Conservation (phyloP, 768 basidiomycete genomes). For the Agrocybe praecox region DNA sequence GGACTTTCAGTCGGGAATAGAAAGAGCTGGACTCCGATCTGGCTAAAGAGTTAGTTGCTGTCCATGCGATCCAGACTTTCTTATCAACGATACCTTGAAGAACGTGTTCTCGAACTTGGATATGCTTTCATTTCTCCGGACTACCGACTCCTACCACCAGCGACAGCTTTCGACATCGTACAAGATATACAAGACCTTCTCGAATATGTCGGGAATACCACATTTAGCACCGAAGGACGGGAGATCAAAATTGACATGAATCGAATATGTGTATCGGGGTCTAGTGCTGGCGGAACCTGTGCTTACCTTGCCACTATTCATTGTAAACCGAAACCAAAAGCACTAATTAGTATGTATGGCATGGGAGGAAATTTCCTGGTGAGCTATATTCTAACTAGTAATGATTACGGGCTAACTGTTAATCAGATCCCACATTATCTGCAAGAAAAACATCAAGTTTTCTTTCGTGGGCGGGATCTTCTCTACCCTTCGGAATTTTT, state of each 20-base stretch:
- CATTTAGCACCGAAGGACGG: background rate
- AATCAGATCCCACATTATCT: constrained; percentile 57
- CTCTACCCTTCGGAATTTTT: constrained; percentile 49
- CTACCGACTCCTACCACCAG: constrained; percentile 57
- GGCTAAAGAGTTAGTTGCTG: constrained; percentile 53
- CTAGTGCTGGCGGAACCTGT: constrained; percentile 65
- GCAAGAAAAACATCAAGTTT: constrained; percentile 45
- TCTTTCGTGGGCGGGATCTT: constrained; percentile 58
- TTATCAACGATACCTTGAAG: constrained; percentile 29
- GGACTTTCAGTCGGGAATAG: constrained; percentile 63
- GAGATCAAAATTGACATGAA: constrained; percentile 41
- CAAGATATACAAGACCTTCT: constrained; percentile 62
- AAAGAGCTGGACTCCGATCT: constrained; percentile 64
- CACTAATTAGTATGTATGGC: constrained; percentile 59
- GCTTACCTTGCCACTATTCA: constrained; percentile 63
- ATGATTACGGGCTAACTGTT: background rate
- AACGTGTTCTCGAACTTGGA: constrained; percentile 46
- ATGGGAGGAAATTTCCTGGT: constrained; percentile 65
- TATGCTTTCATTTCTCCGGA: constrained; percentile 64
- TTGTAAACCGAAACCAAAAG: constrained; percentile 54
- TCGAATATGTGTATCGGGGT: constrained; percentile 54
- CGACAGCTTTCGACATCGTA: constrained; percentile 58
- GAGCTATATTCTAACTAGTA: constrained; percentile 11
- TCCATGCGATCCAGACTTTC: background rate
- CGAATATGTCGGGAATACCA: constrained; percentile 36